phyloP scores from a whole-genome alignment of 345 rosid species.

The Xanthoceras sorbifolium region DNA sequence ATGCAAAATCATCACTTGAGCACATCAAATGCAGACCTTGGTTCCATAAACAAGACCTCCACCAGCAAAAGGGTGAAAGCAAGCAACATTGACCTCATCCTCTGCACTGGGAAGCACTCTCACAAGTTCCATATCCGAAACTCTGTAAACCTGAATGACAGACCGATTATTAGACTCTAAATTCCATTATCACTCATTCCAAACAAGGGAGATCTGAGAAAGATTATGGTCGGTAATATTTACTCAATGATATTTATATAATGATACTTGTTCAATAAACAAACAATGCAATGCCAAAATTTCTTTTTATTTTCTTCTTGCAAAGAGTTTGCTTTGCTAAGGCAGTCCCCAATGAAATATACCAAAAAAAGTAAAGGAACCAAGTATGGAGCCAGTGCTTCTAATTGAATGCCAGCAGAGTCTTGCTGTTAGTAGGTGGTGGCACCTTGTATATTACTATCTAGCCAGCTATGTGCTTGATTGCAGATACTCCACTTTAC shows the following conservation, averaged over 20 bases:
- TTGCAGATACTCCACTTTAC: background rate
- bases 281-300: background rate
- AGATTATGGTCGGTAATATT: background rate
- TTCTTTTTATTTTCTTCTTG: background rate
- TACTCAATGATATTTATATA: background rate
- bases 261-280: background rate
- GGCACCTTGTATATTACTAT: background rate
- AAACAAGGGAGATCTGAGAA: background rate
- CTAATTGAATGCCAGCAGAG: background rate
- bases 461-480: background rate
- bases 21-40: constrained; percentile 51
- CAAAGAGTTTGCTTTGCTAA: background rate
- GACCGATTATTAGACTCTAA: background rate
- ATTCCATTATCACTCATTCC: background rate
- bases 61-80: constrained; percentile 92
- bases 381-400: background rate
- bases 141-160: constrained; percentile 73
- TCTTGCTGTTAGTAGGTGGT: background rate
- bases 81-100: constrained; percentile 98
- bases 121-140: constrained; percentile 89
- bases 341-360: background rate
- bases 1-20: constrained; percentile 10
- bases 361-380: background rate
- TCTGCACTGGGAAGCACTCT: constrained; percentile 93
- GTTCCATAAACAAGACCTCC: constrained; percentile 91